Base-by-base conservation (phyloP, 106 monocot species). In the Posidonia australis region DNA sequence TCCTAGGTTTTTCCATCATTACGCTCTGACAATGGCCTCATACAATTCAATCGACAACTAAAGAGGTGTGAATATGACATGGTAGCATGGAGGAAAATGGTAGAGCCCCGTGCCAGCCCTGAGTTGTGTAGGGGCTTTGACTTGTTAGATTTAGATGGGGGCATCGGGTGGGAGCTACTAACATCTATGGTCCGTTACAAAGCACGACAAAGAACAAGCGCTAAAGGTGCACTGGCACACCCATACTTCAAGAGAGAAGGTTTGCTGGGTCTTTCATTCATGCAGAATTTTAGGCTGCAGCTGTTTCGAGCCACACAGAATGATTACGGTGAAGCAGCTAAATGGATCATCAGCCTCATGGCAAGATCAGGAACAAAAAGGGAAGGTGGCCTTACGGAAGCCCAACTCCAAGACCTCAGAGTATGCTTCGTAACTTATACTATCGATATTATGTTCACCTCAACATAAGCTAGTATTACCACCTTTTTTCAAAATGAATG, bases 1-100 rank as follows among this genome's bases (percentile, higher is more conserved):
- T 56, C 5, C 5, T 55, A 92, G 93, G 89, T 76, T 44, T 86
- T 89, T 72, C 84, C 93, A 44, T 81, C 93, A 55, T 57, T 94
- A 49, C 51, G 93, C 58, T 67, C 79, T 0, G 89, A 94, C 61
- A 89, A 77, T 58, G 76, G 75, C 36, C 83, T 94, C 53, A 86
- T 89, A 66, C 93, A 94, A 63, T 94, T 94, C 61, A 94, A 94
- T 51, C 81, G 93, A 54, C 93, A 94, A 67, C 73, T 94, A 47
- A 94, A 94, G 75, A 78, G 93, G 47, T 89, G 89, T 17, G 69
- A 31, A 14, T 94, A 86, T 56, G 89, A 94, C 69, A 60, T 94
- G 61, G 47, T 57, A 11, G 78, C 79, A 44, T 94, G 93, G 93
- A 83, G 89, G 21, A 80, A 64, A 30, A 68, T 58, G 49, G 89